phyloP scores from a whole-genome alignment of 2,329 filamentous ascomycete genomes.

The Fusarium nurragi region DNA sequence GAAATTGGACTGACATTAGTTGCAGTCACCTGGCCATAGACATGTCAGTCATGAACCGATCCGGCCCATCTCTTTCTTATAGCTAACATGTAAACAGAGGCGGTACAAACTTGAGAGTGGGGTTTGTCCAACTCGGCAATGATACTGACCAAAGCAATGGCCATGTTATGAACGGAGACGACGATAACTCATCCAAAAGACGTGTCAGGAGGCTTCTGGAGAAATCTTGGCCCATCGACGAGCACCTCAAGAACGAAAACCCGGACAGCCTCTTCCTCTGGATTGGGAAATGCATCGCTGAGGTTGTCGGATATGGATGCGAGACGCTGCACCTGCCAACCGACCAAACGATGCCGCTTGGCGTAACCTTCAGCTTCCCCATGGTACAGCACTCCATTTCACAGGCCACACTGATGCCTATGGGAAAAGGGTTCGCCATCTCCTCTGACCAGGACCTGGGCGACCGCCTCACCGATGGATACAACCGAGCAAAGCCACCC shows the following conservation, averaged over 20 bases:
- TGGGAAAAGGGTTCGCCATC: conserved; percentile 77
- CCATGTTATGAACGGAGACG: conserved; percentile 18
- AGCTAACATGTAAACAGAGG: conserved; percentile 62
- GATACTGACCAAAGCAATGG: conserved; percentile 33
- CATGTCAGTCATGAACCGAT: conserved; percentile 61
- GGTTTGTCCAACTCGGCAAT: conserved; percentile 69
- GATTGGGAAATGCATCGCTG: conserved; percentile 81
- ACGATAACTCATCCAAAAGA: conserved; percentile 31
- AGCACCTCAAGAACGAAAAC: conserved; percentile 78
- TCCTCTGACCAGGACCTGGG: conserved; percentile 69
- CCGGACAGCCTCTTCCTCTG: conserved; percentile 80
- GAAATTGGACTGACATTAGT: conserved; percentile 18
- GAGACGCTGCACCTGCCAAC: conserved; percentile 53
- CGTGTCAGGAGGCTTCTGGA: conserved; percentile 70
- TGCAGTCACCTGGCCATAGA: conserved; percentile 69
- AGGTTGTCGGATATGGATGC: conserved; percentile 71
- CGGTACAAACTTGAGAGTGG: conserved; percentile 74
- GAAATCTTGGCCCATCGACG: conserved; percentile 77
- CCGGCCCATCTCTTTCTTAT: not conserved
- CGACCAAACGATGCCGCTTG: conserved; percentile 65
- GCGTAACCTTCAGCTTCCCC: conserved; percentile 76
- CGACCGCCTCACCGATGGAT: conserved; percentile 66
- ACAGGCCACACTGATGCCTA: conserved; percentile 70
- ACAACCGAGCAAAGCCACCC: conserved; percentile 58
- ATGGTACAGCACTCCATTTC: conserved; percentile 72